Base-by-base conservation (phyloP, 441 rosid species). In the Arabidopsis hybrid region DNA sequence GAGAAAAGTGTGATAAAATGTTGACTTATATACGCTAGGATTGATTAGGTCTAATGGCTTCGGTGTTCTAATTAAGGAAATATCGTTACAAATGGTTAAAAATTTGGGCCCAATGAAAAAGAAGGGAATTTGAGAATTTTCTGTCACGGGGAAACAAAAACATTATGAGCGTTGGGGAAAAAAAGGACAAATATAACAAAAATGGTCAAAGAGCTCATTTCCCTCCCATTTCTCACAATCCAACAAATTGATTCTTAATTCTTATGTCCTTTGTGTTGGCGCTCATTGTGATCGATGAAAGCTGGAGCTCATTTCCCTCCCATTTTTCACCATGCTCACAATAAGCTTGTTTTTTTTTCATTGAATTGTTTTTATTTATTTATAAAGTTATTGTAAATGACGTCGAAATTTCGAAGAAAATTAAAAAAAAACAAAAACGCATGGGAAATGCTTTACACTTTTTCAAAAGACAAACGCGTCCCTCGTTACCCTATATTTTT, bases 91-190 rank as follows among this genome's bases (percentile, higher is more conserved):
- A 29, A 12, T 47, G 47, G 63, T 55, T 69, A 32, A 47, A 57
- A 21, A 6, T 2, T 50, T 50, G 62, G 80, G 43, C 9, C 80
- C 65, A 70, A 63, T 14, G 71, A 76, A 61, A 61, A 62, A 9
- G 59, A 75, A 68, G 26, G 10, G 39, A 17, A 55, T 34, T 64
- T 63, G 60, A 38, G 60, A 58, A 47, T 57, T 76, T 67, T 76
- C 32, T 46, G 79, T 69, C 79, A 76, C 79, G 79, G 80, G 66
- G 36, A 57, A 57, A 71, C 35, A 8, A 55, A 40, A 35, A 52
- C 9, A 42, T 61, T 29, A 59, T 50, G 60, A 65, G 17, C 29
- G 3, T 52, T 69, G 45, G 38, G 21, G 9, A 13, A 56, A 65
- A 49, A 56, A 35, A 31, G 0, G 49, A 74, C 73, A 69, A 14